phyloP scores from a whole-genome alignment of 805 yeast genomes.

The Candida lessepsii region DNA sequence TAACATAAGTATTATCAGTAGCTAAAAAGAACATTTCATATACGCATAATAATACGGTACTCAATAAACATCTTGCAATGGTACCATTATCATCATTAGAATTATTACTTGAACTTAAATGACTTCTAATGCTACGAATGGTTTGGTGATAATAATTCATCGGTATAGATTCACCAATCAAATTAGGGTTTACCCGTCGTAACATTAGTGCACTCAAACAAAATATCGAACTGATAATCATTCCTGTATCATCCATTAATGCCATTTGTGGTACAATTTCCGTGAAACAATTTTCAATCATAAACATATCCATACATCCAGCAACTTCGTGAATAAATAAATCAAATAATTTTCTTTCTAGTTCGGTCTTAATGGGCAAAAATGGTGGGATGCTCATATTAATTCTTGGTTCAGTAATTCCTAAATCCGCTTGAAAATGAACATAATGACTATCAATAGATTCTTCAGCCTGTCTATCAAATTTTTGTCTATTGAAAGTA shows the following conservation, averaged over 20 bases:
- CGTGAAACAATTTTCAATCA: constrained; percentile 27
- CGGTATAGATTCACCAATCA: constrained; percentile 30
- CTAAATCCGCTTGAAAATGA: constrained; percentile 9
- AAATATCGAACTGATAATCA: constrained; percentile 37
- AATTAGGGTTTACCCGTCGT: constrained; percentile 28
- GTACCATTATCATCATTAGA: constrained; percentile 23
- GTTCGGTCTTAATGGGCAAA: constrained; percentile 17
- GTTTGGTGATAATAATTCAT: constrained; percentile 38
- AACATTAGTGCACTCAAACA: constrained; percentile 37
- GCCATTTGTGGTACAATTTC: constrained; percentile 37
- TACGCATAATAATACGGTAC: constrained; percentile 36
- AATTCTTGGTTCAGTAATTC: constrained; percentile 2
- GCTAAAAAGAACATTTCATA: constrained; percentile 41
- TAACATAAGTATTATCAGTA: constrained; percentile 35
- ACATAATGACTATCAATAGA: constrained; percentile 9
- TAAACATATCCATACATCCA: constrained; percentile 31
- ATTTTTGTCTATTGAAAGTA: background rate
- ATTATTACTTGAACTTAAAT: constrained; percentile 24
- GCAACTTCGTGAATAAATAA: constrained; percentile 31
- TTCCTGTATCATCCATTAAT: constrained; percentile 36
- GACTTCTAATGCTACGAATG: constrained; percentile 31
- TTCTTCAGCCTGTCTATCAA: constrained; percentile 9
- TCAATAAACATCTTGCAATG: constrained; percentile 35
- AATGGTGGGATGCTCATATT: constrained; percentile 8
- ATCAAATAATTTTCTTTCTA: constrained; percentile 34